Evolutionary conservation across 345 rosid species (phyloP), one percentile per base, ranked within the genome.

Genomic region (Salix udensis): DNA sequence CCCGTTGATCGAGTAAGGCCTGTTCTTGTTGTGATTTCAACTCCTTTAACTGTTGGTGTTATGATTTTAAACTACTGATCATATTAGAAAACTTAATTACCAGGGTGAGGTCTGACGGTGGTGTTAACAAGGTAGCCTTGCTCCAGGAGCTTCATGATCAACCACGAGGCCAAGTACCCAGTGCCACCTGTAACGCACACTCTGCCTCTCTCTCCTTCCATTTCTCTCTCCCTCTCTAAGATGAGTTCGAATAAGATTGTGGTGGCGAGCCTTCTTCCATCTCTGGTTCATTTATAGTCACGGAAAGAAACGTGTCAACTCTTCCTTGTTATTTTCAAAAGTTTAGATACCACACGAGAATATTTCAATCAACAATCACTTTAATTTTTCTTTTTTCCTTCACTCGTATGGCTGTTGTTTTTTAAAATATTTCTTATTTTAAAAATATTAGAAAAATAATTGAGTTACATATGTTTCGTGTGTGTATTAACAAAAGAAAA

Each of bases 91-190:
- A 30, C 31, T 30, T 30, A 30, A 30, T 30, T 30, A 30, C 31
- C 31, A 3, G 31, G 31, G 31, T 30, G 50, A 1, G 80, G 67
- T 71, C 83, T 36, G 62, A 83, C 42, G 13, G 86, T 81, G 39
- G 86, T 61, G 71, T 78, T 73, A 46, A 83, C 86, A 7, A 76
- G 73, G 76, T 83, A 82, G 42, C 87, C 88, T 23, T 64, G 79
- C 28, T 74, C 67, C 1, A 84, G 82, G 62, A 84, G 84, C 72
- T 71, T 76, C 84, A 50, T 79, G 74, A 84, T 64, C 73, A 76
- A n/a, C 82, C 84, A 84, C 24, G 84, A 76, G 3, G 80, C 82
- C 12, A 81, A 14, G 44, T 48, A 81, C 1, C 87, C 84, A 13
- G 80, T 68, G 8, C 80, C 84, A 4, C 84, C 86, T 5, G 86